Percentiles rank a stretch among this genome's conserved stretches.
Conservation (phyloP, 1,139 yeast species). For the Diutina siamensis region DNA sequence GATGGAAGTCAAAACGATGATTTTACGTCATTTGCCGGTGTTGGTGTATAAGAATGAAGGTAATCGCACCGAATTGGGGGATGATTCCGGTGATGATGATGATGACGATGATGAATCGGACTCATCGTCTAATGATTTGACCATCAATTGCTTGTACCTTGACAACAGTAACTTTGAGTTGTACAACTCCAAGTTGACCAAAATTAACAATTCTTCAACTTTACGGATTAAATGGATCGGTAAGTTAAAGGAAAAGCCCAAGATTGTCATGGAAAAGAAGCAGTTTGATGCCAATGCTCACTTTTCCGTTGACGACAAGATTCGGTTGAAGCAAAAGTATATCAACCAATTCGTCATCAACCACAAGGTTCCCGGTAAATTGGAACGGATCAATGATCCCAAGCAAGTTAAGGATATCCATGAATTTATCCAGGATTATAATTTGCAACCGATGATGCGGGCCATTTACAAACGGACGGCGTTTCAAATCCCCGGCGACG, state of each 20-base stretch:
- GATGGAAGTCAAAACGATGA: constrained; percentile 93
- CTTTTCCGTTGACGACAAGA: constrained; percentile 44
- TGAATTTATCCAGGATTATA: constrained; percentile 49
- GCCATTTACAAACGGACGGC: constrained; percentile 87
- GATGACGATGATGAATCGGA: constrained; percentile 12
- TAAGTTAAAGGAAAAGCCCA: constrained; percentile 61
- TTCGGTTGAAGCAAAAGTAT: constrained; percentile 70
- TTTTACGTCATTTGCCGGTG: constrained; percentile 87
- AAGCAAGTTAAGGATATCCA: constrained; percentile 49
- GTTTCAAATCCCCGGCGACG: constrained; percentile 96
- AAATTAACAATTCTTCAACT: constrained; percentile 59
- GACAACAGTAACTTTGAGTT: constrained; percentile 76
- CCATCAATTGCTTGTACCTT: constrained; percentile 76
- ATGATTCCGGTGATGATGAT: constrained; percentile 15
- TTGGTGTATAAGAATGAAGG: constrained; percentile 53
- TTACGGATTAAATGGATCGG: constrained; percentile 90
- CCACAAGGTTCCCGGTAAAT: constrained; percentile 28
- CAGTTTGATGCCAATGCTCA: constrained; percentile 48
- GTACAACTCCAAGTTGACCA: constrained; percentile 73
- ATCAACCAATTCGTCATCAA: constrained; percentile 48
- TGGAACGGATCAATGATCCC: constrained; percentile 17
- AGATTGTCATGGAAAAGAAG: constrained; percentile 71
- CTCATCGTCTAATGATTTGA: constrained; percentile 46
- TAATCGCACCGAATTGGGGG: constrained; percentile 18
- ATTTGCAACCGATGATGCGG: constrained; percentile 77